These are phyloP conservation scores for Hanseniaspora singularis DNA, from an alignment of 805 yeast genomes.

Conservation along the genomic window DNA sequence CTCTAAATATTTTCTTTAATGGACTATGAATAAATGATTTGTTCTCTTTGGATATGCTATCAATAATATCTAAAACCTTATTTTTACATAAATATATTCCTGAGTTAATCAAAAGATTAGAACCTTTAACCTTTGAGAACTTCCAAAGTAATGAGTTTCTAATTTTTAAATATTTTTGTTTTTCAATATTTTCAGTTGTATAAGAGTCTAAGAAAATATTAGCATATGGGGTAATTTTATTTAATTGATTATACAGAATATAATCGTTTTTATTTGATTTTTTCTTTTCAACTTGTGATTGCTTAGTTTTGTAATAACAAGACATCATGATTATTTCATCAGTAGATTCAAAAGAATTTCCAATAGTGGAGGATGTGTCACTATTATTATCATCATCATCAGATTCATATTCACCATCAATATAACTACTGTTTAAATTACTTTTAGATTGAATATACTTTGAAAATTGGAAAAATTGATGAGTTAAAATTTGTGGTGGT, in stretches of 20 bases:
- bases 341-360: neutral
- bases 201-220: slow-evolving; percentile 56
- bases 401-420: neutral
- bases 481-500: slow-evolving; percentile 79
- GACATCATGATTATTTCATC: slow-evolving; percentile 15
- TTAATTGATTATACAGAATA: slow-evolving; percentile 22
- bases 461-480: slow-evolving; percentile 64
- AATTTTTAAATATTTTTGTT: slow-evolving; percentile 57
- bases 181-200: slow-evolving; percentile 54
- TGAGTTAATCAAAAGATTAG: slow-evolving; percentile 64
- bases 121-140: slow-evolving; percentile 64
- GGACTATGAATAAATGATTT: slow-evolving; percentile 34
- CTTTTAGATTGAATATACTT: slow-evolving; percentile 37
- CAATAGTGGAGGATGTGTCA: neutral
- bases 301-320: slow-evolving; percentile 12
- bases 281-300: slow-evolving; percentile 14
- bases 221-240: slow-evolving; percentile 56
- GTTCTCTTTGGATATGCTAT: slow-evolving; percentile 24
- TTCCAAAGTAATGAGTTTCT: slow-evolving; percentile 87
- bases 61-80: slow-evolving; percentile 42
- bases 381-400: slow-evolving; percentile 3
- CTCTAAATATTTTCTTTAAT: slow-evolving; percentile 61
- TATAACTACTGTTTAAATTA: slow-evolving; percentile 30
- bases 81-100: slow-evolving; percentile 55
- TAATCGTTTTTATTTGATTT: slow-evolving; percentile 13